Base-by-base conservation (phyloP, 495 filamentous ascomycete genomes). In the Podospora comata region DNA sequence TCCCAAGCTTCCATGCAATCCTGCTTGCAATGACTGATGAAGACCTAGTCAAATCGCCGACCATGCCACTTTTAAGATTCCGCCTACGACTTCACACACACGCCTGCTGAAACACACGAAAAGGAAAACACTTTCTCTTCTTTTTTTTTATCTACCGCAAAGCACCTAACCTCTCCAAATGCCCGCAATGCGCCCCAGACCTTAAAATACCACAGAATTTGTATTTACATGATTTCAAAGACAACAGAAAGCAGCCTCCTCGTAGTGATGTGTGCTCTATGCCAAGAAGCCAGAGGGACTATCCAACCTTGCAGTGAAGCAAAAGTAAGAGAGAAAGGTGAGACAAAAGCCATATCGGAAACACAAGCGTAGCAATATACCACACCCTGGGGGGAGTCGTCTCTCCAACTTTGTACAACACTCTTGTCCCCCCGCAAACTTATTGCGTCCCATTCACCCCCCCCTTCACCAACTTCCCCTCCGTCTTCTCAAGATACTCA, bases 401-500 rank as follows among this genome's bases (percentile, higher is more conserved):
- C 34, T 39, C 34, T 39, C 11, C 5, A 6, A 5, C 11, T 11
- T 39, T 39, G 34, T 39, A 48, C 39, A 48, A 48, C 39, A 48
- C 15, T 11, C 7, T 2, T 28, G 2, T n/a, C 65, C 28, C n/a
- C 19, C 13, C 56, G 26, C 5, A 28, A 0, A 0, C 53, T 34
- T n/a, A 54, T 68, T 61, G 75, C 19, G 75, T 75, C 58, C 82
- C 82, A 64, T 83, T 84, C 1, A 77, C 65, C 48, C 39, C 39
- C 39, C 66, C 23, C 23, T 23, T 23, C 23, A 23, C 69, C 23
- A 80, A 66, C 76, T 86, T 86, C 23, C 82, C 82, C 76, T 87
- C 83, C 70, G 79, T 83, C 82, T 85, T 86, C 79, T 96, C 90
- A 61, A 98, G 76, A 78, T 94, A 91, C 66, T 77, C 82, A 54